Evolutionary conservation across 306 rosid genomes (phyloP).

Genomic region (Dalbergia oliveri): DNA sequence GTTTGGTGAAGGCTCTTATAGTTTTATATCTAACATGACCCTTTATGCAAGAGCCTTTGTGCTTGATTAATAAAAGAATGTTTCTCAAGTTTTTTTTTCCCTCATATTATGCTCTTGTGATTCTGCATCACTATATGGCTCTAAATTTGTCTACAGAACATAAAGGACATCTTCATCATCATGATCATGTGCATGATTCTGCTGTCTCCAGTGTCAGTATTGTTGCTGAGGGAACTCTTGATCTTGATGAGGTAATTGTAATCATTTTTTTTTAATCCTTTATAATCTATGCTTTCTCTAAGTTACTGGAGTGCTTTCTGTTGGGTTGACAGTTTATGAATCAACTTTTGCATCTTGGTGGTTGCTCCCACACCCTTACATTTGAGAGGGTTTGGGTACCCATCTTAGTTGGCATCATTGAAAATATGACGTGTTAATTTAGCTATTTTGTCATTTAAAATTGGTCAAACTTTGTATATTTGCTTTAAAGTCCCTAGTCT

Average conservation of each 20-base stretch:
- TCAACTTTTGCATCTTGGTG: neutral
- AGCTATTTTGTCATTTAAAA: too few relatives aligned
- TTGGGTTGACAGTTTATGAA: neutral
- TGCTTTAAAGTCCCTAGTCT: too few relatives aligned
- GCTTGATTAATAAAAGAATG: constrained; percentile 7
- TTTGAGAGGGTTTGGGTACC: too few relatives aligned
- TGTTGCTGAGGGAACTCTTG: constrained; percentile 83
- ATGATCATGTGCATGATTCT: constrained; percentile 81
- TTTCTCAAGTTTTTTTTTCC: neutral
- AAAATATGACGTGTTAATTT: too few relatives aligned
- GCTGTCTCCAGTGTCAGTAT: constrained; percentile 84
- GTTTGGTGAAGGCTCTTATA: too few relatives aligned
- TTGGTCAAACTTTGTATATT: too few relatives aligned
- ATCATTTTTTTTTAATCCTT: constrained; percentile 1
- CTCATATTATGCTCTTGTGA: neutral
- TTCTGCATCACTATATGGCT: constrained; percentile 37
- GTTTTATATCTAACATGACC: too few relatives aligned
- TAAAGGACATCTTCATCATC: constrained; percentile 66
- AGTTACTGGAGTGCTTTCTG: neutral
- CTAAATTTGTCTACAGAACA: constrained; percentile 56
- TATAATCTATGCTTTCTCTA: neutral
- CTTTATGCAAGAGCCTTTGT: neutral
- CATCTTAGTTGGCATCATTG: too few relatives aligned
- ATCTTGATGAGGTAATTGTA: constrained; percentile 81
- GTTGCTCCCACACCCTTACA: too few relatives aligned